Evolutionary conservation across 192 early-diverging fungal species (phyloP), one percentile per base, ranked within the genome.

Genomic region (Kappamyces sp.): DNA sequence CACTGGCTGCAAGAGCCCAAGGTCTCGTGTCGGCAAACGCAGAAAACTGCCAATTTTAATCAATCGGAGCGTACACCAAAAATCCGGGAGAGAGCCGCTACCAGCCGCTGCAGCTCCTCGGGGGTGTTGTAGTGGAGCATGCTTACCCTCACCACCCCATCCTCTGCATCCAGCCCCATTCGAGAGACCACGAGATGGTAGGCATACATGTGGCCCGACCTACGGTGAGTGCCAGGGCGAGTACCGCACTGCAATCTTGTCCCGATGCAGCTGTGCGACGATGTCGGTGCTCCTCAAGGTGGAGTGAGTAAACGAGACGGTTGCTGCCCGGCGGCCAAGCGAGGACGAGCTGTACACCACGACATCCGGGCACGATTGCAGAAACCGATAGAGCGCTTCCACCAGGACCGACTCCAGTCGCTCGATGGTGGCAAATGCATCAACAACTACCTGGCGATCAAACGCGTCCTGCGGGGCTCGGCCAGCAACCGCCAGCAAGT

Each of bases 91-190:
- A 23, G 23, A 23, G 23, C 23, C 23, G 23, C 23, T 23, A 69
- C 43, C 48, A 69, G 39, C 23, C n/a, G 31, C 9, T 67, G 57
- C n/a, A 69, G 55, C 40, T 69, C 64, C 40, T 69, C 67, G 34
- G 62, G 12, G 10, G 64, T 69, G 39, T 69, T 69, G 65, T 69
- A 69, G 43, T 68, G 67, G n/a, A 70, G 50, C 9, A 69, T 31
- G 39, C 46, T 60, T 13, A 69, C 58, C 2, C 60, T 60, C 3
- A 69, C 58, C 23, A 69, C 39, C 4, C 66, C 65, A 39, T 69
- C 67, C 3, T 49, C 59, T 9, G 63, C 63, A 9, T 51, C 38
- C 37, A 66, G 48, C 5, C 49, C 42, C 9, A 67, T 37, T 10
- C 5, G n/a, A 3, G 41, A 49, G 13, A 36, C 38, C 8, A 67